A percentile compares a stretch with the other conserved stretches of the same genome.
Conservation (phyloP, 1,284 basidiomycete species). For the Apiotrichum siamense region DNA sequence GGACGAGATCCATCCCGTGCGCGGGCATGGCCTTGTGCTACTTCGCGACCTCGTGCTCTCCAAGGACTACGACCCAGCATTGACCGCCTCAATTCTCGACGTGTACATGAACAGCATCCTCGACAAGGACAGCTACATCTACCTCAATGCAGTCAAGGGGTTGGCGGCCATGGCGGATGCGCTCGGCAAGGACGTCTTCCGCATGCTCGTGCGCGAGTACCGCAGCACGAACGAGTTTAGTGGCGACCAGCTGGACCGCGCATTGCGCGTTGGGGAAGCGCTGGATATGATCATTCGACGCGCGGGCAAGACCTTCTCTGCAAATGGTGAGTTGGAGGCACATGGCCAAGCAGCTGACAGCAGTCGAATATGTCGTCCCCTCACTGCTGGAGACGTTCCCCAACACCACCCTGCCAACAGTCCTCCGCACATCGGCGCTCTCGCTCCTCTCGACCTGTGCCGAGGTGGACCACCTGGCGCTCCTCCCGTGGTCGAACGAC, state of each 20-base stretch:
- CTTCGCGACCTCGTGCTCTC: conserved; percentile 66
- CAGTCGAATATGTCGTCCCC: conserved; percentile 67
- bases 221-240: conserved; percentile 49
- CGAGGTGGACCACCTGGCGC: conserved; percentile 58
- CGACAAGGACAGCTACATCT: conserved; percentile 92
- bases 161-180: conserved; percentile 73
- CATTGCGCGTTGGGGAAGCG: conserved; percentile 82
- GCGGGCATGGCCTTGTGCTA: conserved; percentile 81
- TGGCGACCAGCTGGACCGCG: conserved; percentile 65
- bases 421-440: conserved; percentile 72
- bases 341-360: not conserved
- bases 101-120: conserved; percentile 80
- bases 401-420: conserved; percentile 58
- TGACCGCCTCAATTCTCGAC: conserved; percentile 75
- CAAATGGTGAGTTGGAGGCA: conserved; percentile 60
- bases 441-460: conserved; percentile 71
- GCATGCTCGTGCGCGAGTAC: conserved; percentile 61
- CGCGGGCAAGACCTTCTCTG: conserved; percentile 63
- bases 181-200: conserved; percentile 65
- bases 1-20: conserved; percentile 89
- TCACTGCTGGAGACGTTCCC: conserved; percentile 60
- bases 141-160: conserved; percentile 86
- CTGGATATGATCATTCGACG: conserved; percentile 69
- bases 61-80: conserved; percentile 48
- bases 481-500: conserved; percentile 60